Evolutionary conservation across 140 eudicot genomes (phyloP), one percentile per base, ranked within the genome.

Genomic region (Cichorium intybus): DNA sequence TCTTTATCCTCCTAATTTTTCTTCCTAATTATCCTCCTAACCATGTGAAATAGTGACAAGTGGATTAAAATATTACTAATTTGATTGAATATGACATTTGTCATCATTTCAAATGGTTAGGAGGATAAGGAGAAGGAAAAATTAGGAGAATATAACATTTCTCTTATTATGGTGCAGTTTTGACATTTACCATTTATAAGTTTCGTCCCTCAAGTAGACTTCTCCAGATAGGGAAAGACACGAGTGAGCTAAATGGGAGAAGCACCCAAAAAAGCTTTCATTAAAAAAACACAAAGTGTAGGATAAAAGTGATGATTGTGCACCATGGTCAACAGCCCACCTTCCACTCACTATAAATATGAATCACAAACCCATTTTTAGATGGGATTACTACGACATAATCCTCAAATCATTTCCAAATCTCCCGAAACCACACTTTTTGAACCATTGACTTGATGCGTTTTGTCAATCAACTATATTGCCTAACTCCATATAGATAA

Each of bases 211-310:
- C 31, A 20, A 29, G 34, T 75, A 52, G 80, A 68, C 60, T 68
- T 73, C 29, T 75, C 64, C 64, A 68, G 65, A 75, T 52, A 75
- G 60, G 57, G 54, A 60, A 60, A 59, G 70, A 50, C 51, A 75
- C 16, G 73, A 75, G 24, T 56, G 52, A 58, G 18, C 24, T 37
- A 68, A 68, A 68, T 75, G 64, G 59, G 70, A 52, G 59, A 60
- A 60, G 75, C 80, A 75, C 80, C 59, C 60, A 28, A 10, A 51
- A 66, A 60, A 60, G 70, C 46, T 59, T 70, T 58, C 70, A 67
- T 20, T 66, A 12, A 24, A 67, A 66, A 58, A 59, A 7, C 48
- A 28, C 26, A 47, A 73, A 65, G 47, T 47, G 61, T 35, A 73
- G 31, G 10, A 74, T 35, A 56, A 75, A 59, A 75, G 70, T 68